Conservation (phyloP, 2,329 filamentous ascomycete genomes). For the Gyromitra esculenta region DNA sequence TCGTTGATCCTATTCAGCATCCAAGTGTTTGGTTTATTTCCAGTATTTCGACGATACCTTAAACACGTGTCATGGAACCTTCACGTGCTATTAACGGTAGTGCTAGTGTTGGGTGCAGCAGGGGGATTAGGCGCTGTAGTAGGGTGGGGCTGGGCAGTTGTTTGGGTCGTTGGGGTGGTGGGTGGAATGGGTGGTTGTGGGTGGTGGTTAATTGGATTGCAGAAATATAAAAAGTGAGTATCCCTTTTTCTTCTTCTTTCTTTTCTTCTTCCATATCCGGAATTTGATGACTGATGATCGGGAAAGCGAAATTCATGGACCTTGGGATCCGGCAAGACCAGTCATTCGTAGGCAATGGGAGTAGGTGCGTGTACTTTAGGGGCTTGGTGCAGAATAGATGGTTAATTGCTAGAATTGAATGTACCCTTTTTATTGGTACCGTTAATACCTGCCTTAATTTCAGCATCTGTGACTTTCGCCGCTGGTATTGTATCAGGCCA, state of each 20-base stretch:
- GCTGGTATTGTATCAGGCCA: too few species aligned
- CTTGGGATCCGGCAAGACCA: conserved; percentile 95
- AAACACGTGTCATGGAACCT: conserved; percentile 82
- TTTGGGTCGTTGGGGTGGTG: conserved; percentile 78
- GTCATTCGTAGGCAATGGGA: conserved; percentile 76
- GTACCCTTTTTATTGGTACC: conserved; percentile 3
- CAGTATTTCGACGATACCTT: conserved; percentile 92
- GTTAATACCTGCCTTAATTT: background rate
- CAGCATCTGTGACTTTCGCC: background rate
- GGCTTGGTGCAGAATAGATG: background rate
- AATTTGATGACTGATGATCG: background rate
- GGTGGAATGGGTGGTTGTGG: conserved; percentile 91
- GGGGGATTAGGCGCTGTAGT: conserved; percentile 76
- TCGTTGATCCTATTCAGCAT: conserved; percentile 95
- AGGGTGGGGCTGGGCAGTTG: conserved; percentile 68
- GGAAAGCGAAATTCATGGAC: conserved; percentile 83
- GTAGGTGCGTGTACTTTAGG: conserved; percentile 15
- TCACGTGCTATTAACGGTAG: conserved; percentile 78
- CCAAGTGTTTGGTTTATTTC: conserved; percentile 95
- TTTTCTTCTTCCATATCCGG: background rate
- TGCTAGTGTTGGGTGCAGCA: conserved; percentile 81
- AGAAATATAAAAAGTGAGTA: conserved; percentile 88
- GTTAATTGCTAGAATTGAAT: conserved; percentile 11
- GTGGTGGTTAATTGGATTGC: conserved; percentile 96
- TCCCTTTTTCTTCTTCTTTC: too few species aligned